These are phyloP conservation scores for Bryoglossum gracile DNA, from an alignment of 495 filamentous ascomycete species.

Conservation along the genomic window DNA sequence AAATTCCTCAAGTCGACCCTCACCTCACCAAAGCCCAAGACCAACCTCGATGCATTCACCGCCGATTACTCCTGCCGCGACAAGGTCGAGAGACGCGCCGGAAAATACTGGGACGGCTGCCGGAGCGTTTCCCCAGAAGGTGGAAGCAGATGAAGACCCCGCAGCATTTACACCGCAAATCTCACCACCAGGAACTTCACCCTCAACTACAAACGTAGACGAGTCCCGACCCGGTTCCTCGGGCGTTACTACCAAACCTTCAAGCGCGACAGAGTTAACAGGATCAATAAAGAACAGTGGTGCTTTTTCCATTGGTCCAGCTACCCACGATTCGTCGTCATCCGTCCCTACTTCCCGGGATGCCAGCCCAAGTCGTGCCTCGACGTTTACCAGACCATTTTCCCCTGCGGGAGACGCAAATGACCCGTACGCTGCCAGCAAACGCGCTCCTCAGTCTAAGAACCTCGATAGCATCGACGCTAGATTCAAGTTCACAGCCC, in stretches of 20 bases:
- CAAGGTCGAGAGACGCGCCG: constrained; percentile 44
- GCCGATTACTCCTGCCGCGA: constrained; percentile 79
- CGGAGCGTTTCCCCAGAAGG: constrained; percentile 26
- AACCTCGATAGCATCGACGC: constrained; percentile 66
- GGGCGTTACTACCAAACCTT: constrained; percentile 15
- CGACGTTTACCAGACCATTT: constrained; percentile 55
- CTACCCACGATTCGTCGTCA: constrained; percentile 53
- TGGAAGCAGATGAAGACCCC: constrained; percentile 33
- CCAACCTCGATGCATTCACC: constrained; percentile 71
- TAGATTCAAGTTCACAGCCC: constrained; percentile 67
- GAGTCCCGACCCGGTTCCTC: constrained; percentile 21
- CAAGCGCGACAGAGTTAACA: constrained; percentile 4
- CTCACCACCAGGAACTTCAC: constrained; percentile 41
- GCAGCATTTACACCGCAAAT: constrained; percentile 59
- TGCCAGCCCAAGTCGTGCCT: constrained; percentile 53
- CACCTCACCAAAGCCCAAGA: constrained; percentile 26
- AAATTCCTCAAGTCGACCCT: constrained; percentile 24
- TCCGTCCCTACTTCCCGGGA: constrained; percentile 61
- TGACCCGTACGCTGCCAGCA: constrained; percentile 82
- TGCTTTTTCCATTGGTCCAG: constrained; percentile 65
- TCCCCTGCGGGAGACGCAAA: constrained; percentile 76
- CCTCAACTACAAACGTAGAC: constrained; percentile 23
- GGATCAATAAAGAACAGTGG: constrained; percentile 48
- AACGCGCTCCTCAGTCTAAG: constrained; percentile 63
- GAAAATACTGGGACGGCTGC: constrained; percentile 19